Conservation (phyloP, 2,329 filamentous ascomycete genomes). For the Akanthomyces uredinophilus region DNA sequence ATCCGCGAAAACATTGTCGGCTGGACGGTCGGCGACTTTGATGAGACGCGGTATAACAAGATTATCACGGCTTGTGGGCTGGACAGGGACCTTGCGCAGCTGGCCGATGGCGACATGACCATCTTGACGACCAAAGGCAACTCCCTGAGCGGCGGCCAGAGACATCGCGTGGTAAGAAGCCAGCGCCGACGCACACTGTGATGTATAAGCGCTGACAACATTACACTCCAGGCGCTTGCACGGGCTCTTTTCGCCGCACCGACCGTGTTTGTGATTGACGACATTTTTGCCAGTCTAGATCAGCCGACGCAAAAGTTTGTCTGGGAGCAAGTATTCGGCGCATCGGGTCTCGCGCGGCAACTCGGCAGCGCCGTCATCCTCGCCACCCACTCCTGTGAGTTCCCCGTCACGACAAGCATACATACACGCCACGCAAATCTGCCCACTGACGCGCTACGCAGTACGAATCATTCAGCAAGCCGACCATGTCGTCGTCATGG, state of each 20-base stretch:
- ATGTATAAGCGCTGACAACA: conserved; percentile 68
- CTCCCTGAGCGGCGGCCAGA: conserved; percentile 19
- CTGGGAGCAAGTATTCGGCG: conserved; percentile 9
- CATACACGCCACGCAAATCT: background rate
- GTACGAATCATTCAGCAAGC: background rate
- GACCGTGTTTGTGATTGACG: conserved; percentile 82
- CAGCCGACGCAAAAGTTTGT: conserved; percentile 12
- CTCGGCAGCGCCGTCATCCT: conserved; percentile 10
- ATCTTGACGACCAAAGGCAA: conserved; percentile 14
- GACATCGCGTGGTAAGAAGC: conserved; percentile 19
- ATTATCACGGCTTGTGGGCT: conserved; percentile 16
- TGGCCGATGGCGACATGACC: conserved; percentile 16
- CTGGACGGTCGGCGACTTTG: conserved; percentile 2
- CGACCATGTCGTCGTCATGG: conserved; percentile 1
- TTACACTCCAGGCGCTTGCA: conserved; percentile 75
- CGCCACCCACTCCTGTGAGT: conserved; percentile 8
- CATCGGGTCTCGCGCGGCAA: conserved; percentile 13
- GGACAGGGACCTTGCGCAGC: conserved; percentile 15
- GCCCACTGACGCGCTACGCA: background rate
- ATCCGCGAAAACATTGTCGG: conserved; percentile 18
- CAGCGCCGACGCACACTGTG: background rate
- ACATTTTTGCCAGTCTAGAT: conserved; percentile 82
- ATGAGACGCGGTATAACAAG: conserved; percentile 16
- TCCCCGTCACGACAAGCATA: background rate
- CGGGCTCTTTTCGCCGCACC: conserved; percentile 85